Evolutionary conservation across 331 rosid species (phyloP).

Genomic region (Quercus phellos): DNA sequence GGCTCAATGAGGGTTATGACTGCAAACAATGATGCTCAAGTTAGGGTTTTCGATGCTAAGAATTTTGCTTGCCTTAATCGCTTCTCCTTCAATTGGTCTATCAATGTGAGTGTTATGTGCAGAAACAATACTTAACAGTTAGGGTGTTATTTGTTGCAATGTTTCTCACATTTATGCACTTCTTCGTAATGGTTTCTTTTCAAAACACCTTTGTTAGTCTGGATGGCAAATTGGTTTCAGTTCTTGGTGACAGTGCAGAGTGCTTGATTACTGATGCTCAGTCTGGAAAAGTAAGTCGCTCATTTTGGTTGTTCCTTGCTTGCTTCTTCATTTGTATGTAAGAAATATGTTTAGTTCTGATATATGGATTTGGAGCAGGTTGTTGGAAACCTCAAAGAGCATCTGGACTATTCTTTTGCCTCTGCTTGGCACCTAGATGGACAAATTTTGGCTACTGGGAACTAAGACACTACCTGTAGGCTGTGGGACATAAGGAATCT

Average conservation of each 20-base stretch:
- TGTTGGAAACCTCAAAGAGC: slow-evolving; percentile 66
- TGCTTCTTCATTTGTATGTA: neutral
- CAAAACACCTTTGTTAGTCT: slow-evolving; percentile 61
- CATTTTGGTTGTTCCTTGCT: neutral
- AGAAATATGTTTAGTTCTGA: neutral
- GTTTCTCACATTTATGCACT: neutral
- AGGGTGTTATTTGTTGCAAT: neutral
- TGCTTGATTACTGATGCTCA: slow-evolving; percentile 58
- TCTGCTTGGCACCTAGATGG: slow-evolving; percentile 99
- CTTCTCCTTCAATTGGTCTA: slow-evolving; percentile 79
- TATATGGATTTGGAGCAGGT: slow-evolving; percentile 29
- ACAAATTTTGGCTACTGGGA: slow-evolving; percentile 80
- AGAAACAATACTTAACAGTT: neutral
- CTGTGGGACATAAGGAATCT: slow-evolving; percentile 92
- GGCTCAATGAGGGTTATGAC: slow-evolving; percentile 66
- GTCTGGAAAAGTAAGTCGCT: slow-evolving; percentile 49
- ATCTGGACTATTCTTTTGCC: slow-evolving; percentile 80
- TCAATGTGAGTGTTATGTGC: slow-evolving; percentile 64
- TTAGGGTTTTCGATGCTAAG: slow-evolving; percentile 61
- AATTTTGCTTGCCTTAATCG: slow-evolving; percentile 54
- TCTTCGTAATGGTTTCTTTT: slow-evolving; percentile 3
- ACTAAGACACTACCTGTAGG: slow-evolving; percentile 93
- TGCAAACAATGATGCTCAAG: slow-evolving; percentile 87
- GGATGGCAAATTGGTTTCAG: slow-evolving; percentile 54
- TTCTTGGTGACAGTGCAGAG: slow-evolving; percentile 63